These are phyloP conservation scores for Guyanaporus albipodus DNA, from an alignment of 768 basidiomycete genomes.

Conservation along the genomic window DNA sequence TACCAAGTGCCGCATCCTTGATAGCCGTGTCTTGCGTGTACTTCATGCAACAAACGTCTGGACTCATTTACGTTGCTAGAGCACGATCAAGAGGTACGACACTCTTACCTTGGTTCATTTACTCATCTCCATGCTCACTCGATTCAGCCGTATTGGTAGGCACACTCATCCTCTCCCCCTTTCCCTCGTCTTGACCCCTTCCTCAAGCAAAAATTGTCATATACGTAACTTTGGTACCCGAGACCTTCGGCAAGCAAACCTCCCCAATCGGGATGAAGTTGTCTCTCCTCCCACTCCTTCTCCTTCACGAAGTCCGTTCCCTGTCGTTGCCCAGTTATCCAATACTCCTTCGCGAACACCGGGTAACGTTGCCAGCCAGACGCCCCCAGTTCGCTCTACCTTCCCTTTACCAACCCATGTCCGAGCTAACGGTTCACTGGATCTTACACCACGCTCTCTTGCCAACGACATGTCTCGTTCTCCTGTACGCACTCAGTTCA, in stretches of 20 bases:
- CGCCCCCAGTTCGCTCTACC: slow-evolving; percentile 29
- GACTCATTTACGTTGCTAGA: slow-evolving; percentile 76
- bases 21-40: slow-evolving; percentile 79
- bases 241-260: slow-evolving; percentile 68
- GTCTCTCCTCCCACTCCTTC: slow-evolving; percentile 30
- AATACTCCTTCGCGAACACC: slow-evolving; percentile 9
- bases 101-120: neutral
- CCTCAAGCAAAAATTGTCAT: slow-evolving; percentile 75
- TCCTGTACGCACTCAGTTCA: slow-evolving; percentile 26
- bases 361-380: slow-evolving; percentile 22
- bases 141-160: slow-evolving; percentile 44
- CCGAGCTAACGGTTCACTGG: slow-evolving; percentile 22
- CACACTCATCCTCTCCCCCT: neutral
- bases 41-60: slow-evolving; percentile 68
- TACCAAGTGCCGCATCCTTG: neutral
- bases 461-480: slow-evolving; percentile 22
- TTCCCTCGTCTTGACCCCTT: neutral
- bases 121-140: slow-evolving; percentile 1
- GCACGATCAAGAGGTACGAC: slow-evolving; percentile 72
- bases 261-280: slow-evolving; percentile 46
- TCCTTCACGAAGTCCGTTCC: slow-evolving; percentile 25
- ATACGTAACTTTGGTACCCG: slow-evolving; percentile 73
- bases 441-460: slow-evolving; percentile 20
- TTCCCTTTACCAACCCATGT: slow-evolving; percentile 33
- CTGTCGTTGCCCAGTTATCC: slow-evolving; percentile 8